Evolutionary conservation across 768 basidiomycete genomes (phyloP), one percentile per base, ranked within the genome.

Genomic region (Pholiota microspora): DNA sequence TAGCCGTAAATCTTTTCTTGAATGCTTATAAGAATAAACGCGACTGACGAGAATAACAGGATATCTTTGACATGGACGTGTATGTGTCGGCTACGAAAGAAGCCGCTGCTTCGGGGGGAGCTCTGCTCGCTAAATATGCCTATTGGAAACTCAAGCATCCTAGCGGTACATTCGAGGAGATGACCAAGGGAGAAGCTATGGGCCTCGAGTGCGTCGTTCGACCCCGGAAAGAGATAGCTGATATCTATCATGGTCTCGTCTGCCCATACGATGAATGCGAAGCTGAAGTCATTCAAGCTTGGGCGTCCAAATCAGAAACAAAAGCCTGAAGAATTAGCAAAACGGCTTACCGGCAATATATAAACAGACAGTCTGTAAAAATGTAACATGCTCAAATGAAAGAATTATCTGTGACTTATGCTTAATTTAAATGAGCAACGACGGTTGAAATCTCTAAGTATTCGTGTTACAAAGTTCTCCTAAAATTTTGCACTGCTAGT

Each of bases 51-150:
- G 56, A 16, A 51, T 46, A 2, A 15, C 49, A 78, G 77, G 87
- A 93, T 66, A 74, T 93, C n/a, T 86, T 94, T 58, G 77, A 77
- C 42, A 85, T 91, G 75, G 81, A 84, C 40, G 85, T 89, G 10
- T 92, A 84, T 65, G 78, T 86, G 28, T 84, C 85, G 15, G 68
- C 70, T 8, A 84, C 83, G 0, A 83, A 84, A 64, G 86, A 89
- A 67, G 87, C 84, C 23, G 88, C 86, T 7, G 85, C 79, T 7
- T 81, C 83, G 66, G 89, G 89, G 35, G 88, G 88, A 29, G 88
- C 85, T 4, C 67, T 88, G 25, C 72, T 90, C 50, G 89, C 88
- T 5, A 84, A 82, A 63, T 90, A 79, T 64, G 80, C 84, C 2
- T 87, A 83, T 83, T 88, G 86, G 85, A 77, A 73, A 40, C 65